Conservation (phyloP, 306 rosid genomes). For the Gillenia trifoliata region DNA sequence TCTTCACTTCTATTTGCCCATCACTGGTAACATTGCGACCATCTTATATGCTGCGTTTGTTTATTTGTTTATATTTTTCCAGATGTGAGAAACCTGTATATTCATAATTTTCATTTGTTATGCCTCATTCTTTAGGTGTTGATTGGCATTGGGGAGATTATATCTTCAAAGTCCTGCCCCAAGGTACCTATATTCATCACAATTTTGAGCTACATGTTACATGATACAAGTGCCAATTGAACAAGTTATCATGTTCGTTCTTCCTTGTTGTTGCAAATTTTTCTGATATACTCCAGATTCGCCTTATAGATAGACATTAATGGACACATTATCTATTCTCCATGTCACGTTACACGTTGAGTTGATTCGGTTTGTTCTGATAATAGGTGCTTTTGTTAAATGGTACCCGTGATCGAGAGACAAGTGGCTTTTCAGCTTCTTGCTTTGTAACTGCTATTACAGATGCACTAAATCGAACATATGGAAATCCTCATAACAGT, state of each 20-base stretch:
- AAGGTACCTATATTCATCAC: constrained; percentile 50
- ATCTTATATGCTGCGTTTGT: background rate
- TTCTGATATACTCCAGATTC: constrained; percentile 3
- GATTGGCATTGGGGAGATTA: constrained; percentile 78
- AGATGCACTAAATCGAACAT: constrained; percentile 83
- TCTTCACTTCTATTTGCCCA: constrained; percentile 88
- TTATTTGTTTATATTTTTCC: background rate
- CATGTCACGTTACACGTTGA: background rate
- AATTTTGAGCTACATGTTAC: constrained; percentile 9
- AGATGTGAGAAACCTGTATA: background rate
- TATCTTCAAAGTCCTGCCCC: constrained; percentile 84
- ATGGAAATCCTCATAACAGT: constrained; percentile 58
- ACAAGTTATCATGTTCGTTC: constrained; percentile 5
- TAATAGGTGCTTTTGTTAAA: constrained; percentile 73
- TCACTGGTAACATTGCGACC: constrained; percentile 63
- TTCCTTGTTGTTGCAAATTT: constrained; percentile 6
- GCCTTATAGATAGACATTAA: background rate
- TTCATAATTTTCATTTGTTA: background rate
- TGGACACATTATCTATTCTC: no score
- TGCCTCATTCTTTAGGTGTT: constrained; percentile 53
- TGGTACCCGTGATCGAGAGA: constrained; percentile 78
- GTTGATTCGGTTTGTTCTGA: background rate
- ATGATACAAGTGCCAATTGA: constrained; percentile 5
- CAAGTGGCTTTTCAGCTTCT: constrained; percentile 74
- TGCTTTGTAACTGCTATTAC: constrained; percentile 77